These are phyloP conservation scores for Melanomma pulvis-pyrius DNA, from an alignment of 495 filamentous ascomycete genomes.

Conservation along the genomic window DNA sequence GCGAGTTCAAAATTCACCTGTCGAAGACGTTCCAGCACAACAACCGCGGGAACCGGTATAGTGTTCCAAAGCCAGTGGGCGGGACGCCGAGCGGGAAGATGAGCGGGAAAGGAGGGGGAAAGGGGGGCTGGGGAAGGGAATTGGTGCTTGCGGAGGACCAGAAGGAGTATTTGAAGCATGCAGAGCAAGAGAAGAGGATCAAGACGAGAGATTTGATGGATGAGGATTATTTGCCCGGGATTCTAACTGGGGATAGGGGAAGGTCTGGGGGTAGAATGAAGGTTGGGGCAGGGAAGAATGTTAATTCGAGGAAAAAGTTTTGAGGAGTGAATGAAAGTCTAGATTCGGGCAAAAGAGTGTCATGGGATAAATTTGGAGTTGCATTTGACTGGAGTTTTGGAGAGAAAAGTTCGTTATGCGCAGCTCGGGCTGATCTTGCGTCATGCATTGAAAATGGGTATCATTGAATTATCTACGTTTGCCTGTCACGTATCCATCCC, in stretches of 20 bases:
- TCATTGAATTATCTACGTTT: not conserved
- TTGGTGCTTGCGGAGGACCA: slow-evolving; percentile 93
- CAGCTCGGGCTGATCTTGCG: not conserved
- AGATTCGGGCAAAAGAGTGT: not conserved
- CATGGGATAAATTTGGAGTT: not conserved
- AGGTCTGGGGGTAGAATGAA: slow-evolving; percentile 65
- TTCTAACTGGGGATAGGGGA: slow-evolving; percentile 77
- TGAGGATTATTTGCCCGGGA: slow-evolving; percentile 78
- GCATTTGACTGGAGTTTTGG: slow-evolving; percentile 18
- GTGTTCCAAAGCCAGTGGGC: slow-evolving; percentile 85
- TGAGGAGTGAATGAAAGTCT: not conserved
- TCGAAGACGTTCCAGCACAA: slow-evolving; percentile 98
- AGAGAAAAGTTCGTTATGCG: not conserved
- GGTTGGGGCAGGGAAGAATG: slow-evolving; percentile 82
- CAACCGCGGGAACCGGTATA: slow-evolving; percentile 84
- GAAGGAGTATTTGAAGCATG: slow-evolving; percentile 79
- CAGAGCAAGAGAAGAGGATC: slow-evolving; percentile 62
- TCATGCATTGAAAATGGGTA: slow-evolving; percentile 3
- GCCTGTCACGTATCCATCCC: slow-evolving; percentile 24
- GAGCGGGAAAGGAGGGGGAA: slow-evolving; percentile 67
- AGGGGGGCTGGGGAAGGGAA: slow-evolving; percentile 79
- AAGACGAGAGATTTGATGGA: slow-evolving; percentile 89
- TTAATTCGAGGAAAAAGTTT: slow-evolving; percentile 73
- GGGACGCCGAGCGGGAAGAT: slow-evolving; percentile 75
- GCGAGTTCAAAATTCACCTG: slow-evolving; percentile 83